phyloP scores from a whole-genome alignment of 208 protist genomes.

The Leishmania turanica region DNA sequence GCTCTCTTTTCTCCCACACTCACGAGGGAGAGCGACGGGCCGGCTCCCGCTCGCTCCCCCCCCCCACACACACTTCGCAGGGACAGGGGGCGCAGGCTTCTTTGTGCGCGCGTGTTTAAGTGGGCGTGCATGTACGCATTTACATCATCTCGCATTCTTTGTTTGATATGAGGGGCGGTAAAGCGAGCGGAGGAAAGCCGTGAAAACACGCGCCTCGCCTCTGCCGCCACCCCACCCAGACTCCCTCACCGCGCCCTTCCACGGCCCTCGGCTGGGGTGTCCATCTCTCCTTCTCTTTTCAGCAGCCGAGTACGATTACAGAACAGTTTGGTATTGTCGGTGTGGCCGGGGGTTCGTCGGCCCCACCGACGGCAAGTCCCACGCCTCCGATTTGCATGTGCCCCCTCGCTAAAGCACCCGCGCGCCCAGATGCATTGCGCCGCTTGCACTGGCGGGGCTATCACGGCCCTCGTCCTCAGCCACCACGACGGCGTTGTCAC shows the following conservation, averaged over 20 bases:
- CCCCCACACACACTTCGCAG: too few relatives aligned
- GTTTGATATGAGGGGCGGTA: not conserved
- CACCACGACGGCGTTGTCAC: not conserved
- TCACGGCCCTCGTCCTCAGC: not conserved
- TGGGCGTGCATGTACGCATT: not conserved
- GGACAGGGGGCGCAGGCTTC: not conserved
- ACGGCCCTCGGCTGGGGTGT: not conserved
- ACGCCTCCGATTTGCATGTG: not conserved
- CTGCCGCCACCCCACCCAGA: not conserved
- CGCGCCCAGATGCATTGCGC: not conserved
- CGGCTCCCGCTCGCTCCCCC: not conserved
- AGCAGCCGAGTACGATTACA: not conserved
- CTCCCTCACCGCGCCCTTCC: not conserved
- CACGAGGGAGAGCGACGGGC: not conserved
- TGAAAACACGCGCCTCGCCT: not conserved
- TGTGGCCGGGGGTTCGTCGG: not conserved
- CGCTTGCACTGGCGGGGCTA: not conserved
- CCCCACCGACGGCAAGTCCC: not conserved
- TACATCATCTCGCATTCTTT: not conserved
- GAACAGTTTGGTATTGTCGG: not conserved
- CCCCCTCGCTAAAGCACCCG: not conserved
- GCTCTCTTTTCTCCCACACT: not conserved
- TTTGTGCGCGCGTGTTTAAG: not conserved
- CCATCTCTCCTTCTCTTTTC: not conserved
- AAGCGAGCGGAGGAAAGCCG: not conserved